phyloP scores from a whole-genome alignment of 768 basidiomycete genomes.

The Lactarius indigo region DNA sequence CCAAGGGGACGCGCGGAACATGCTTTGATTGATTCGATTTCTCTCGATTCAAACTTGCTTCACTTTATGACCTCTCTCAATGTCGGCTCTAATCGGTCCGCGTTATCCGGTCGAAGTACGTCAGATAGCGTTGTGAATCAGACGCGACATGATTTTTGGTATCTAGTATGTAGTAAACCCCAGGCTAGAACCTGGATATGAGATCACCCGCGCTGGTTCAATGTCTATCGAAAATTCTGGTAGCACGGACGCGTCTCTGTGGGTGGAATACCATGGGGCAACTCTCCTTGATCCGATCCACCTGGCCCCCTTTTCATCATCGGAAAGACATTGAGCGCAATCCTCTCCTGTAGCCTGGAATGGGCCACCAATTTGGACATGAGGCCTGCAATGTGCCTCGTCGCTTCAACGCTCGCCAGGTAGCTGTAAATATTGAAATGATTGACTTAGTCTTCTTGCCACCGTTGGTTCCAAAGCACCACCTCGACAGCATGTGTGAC shows the following conservation, averaged over 20 bases:
- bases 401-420: not conserved
- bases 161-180: not conserved
- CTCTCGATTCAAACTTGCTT: constrained; percentile 9
- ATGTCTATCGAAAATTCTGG: not conserved
- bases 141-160: not conserved
- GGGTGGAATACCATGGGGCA: not conserved
- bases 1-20: constrained; percentile 64
- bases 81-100: not conserved
- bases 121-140: no score
- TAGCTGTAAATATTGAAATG: no score
- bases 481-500: not conserved
- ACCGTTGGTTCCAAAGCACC: not conserved
- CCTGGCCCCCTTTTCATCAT: not conserved
- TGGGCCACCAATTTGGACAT: not conserved
- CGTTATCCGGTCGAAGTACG: not conserved
- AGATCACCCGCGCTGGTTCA: not conserved
- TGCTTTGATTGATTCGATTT: constrained; percentile 26
- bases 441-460: not conserved
- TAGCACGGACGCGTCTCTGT: not conserved
- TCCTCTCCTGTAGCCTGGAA: not conserved
- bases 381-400: not conserved
- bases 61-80: not conserved
- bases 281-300: not conserved
- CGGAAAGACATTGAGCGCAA: not conserved
- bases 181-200: not conserved